A percentile compares a stretch with the other conserved stretches of the same genome.
These are phyloP conservation scores for Aspergillus steynii DNA, from an alignment of 495 filamentous ascomycete species.

Conservation along the genomic window DNA sequence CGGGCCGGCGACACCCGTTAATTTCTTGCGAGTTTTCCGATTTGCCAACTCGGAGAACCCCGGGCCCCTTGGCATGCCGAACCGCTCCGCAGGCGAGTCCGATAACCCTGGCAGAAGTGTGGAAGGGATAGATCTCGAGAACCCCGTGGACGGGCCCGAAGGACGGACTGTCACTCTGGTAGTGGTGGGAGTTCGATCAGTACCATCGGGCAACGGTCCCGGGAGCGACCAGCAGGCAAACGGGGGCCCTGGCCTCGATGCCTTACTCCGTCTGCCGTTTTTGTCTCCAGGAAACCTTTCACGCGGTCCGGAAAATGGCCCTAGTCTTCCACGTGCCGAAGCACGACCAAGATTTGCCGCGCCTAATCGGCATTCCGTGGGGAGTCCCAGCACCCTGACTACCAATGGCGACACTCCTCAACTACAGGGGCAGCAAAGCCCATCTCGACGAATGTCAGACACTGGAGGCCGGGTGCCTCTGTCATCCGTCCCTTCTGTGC, in stretches of 20 bases:
- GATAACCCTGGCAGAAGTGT: constrained; percentile 17
- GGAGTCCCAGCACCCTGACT: constrained; percentile 39
- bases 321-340: constrained; percentile 39
- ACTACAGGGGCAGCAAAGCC: constrained; percentile 33
- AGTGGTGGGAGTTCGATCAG: constrained; percentile 72
- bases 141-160: constrained; percentile 50
- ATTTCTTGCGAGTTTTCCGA: constrained; percentile 62
- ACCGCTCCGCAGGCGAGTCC: constrained; percentile 19
- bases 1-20: constrained; percentile 47
- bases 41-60: constrained; percentile 53
- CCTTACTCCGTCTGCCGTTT: constrained; percentile 57
- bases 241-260: constrained; percentile 44
- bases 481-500: constrained; percentile 37
- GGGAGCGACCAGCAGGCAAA: constrained; percentile 46
- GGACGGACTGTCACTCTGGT: constrained; percentile 67
- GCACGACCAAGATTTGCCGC: constrained; percentile 50
- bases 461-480: constrained; percentile 28
- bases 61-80: constrained; percentile 20
- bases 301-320: constrained; percentile 36
- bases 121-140: constrained; percentile 43
- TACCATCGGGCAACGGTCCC: constrained; percentile 53
- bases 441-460: constrained; percentile 42
- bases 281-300: constrained; percentile 56
- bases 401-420: constrained; percentile 49
- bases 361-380: constrained; percentile 51